Evolutionary conservation across 2,329 filamentous ascomycete species (phyloP).

Genomic region (Sporothrix pallida): DNA sequence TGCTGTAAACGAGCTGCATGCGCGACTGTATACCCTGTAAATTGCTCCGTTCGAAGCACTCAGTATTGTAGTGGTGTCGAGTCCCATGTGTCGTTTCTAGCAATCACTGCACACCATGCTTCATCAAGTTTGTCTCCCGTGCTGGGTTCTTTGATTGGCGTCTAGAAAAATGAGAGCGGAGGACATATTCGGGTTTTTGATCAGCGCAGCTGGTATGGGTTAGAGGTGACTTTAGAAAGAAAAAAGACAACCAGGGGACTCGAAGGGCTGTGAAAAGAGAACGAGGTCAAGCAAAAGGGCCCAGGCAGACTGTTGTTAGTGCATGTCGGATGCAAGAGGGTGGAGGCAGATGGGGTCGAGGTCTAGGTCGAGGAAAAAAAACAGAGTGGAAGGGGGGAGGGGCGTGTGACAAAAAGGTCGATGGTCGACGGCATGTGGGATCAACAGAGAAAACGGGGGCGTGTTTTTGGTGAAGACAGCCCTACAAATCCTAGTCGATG

Average conservation of each 20-base stretch:
- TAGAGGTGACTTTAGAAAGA: not conserved
- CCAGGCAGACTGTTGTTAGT: not conserved
- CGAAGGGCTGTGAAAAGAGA: not conserved
- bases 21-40: not conserved
- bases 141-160: too few species aligned
- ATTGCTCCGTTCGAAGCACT: too few species aligned
- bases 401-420: not conserved
- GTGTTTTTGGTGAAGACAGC: too few species aligned
- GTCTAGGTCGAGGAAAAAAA: not conserved
- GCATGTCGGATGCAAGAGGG: conserved; percentile 1
- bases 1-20: not conserved
- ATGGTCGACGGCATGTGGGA: too few species aligned
- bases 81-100: too few species aligned
- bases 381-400: not conserved
- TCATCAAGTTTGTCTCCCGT: too few species aligned
- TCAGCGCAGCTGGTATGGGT: not conserved
- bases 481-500: too few species aligned
- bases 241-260: not conserved
- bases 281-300: not conserved
- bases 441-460: too few species aligned
- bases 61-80: too few species aligned
- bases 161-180: too few species aligned
- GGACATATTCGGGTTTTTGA: too few species aligned
- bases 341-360: not conserved
- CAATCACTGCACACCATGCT: too few species aligned